Base-by-base conservation (phyloP, 768 basidiomycete species). In the Panaeolus papilionaceus region DNA sequence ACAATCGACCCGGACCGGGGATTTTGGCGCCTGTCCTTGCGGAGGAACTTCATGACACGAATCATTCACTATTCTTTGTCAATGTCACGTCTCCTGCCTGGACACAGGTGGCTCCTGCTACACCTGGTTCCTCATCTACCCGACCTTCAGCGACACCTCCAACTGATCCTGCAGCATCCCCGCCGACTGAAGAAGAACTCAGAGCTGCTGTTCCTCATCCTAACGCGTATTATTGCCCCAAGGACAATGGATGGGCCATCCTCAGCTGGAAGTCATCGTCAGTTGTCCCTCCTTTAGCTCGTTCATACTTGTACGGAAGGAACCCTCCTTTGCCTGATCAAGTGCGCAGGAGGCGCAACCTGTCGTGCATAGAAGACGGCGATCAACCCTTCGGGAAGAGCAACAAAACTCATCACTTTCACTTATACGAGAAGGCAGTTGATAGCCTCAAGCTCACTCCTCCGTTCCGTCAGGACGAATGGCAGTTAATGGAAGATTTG, bases 181-280 rank as follows among this genome's bases (percentile, higher is more conserved):
- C 77, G n/a, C 73, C 80, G 0, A 82, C 88, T n/a, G 80, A 84
- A 66, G 86, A 88, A 40, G 91, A 93, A 71, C 80, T 90, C 6
- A 85, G 83, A n/a, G 86, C 84, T 16, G 84, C 92, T 38, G 83
- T 92, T 38, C 93, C 94, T 12, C 93, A 95, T 74, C 89, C 93
- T 4, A 87, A 92, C 71, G 92, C 92, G 14, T 92, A 92, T 75
- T 95, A 92, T 74, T 95, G 93, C 73, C 86, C 88, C 26, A 89
- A 88, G 74, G 91, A 94, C 66, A 92, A 94, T 71, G 90, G 90
- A 6, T 95, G 93, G 93, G 86, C 93, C 39, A 84, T 95, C 44
- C 80, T 94, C 16, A 82, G 81, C 44, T 92, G 91, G 89, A 88
- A 87, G 69, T 85, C 85, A 14, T 89, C 91, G 12, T 80, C 83